Base-by-base conservation (phyloP, 108 stramenopile species). In the Fistulifera solaris region DNA sequence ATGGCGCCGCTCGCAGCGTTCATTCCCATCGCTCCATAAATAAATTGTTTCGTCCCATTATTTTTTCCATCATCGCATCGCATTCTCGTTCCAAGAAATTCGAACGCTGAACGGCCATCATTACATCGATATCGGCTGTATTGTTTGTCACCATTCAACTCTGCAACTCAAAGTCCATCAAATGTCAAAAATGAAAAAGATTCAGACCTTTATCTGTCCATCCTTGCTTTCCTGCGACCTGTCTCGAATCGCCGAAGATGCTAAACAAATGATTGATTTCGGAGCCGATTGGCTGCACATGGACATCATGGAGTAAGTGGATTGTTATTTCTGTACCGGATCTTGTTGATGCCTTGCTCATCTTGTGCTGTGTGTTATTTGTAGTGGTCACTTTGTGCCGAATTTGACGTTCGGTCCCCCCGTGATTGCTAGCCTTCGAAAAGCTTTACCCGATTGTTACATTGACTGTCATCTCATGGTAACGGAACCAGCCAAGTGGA, bases 381-480 rank as follows among this genome's bases (percentile, higher is more conserved):
- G 31, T 8, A 35, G 31, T 57, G 82, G 87, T 0, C 87, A 89
- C 62, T 89, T 89, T 65, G 87, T 89, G 3, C 83, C 87, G 12
- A 89, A 80, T 54, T 56, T 87, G 58, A 64, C 75, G 13, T 78
- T 87, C 59, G 86, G 86, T 0, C 78, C 81, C 14, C 71, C 70
- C 43, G 74, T 87, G 5, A 78, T 87, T 65, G 72, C 81, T 46
- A 64, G 74, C 55, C 67, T 94, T 10, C 67, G 89, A 2, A 80
- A 77, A 46, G 66, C 66, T 46, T 40, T 64, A 15, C 65, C 68
- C 12, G 75, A 68, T 43, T 70, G 65, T 15, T 73, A 71, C 22
- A 62, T 95, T 44, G 94, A 93, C 55, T 87, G 86, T 60, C 94
- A 95, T 56, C 58, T 95, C 67, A 95, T 95, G 94, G 83, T 83